These are phyloP conservation scores for Saccharomyces hybrid DNA, from an alignment of 1,139 yeast species.

Conservation along the genomic window DNA sequence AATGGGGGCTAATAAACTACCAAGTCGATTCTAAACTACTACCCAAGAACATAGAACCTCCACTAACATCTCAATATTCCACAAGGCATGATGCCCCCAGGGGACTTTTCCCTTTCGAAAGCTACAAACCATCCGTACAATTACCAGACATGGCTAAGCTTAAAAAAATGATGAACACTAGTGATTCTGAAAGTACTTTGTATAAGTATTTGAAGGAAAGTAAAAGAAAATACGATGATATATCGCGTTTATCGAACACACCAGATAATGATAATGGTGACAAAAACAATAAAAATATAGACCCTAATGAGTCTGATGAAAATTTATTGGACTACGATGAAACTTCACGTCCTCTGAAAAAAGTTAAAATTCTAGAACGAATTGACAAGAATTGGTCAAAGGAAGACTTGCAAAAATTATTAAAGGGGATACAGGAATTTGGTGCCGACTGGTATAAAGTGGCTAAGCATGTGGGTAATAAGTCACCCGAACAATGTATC, in stretches of 20 bases:
- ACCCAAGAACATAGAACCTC: slow-evolving; percentile 64
- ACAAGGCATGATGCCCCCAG: slow-evolving; percentile 84
- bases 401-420: slow-evolving; percentile 49
- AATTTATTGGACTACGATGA: slow-evolving; percentile 6
- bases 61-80: slow-evolving; percentile 60
- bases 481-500: slow-evolving; percentile 75
- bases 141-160: slow-evolving; percentile 49
- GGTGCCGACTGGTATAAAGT: slow-evolving; percentile 71
- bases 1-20: slow-evolving; percentile 95
- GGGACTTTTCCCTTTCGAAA: slow-evolving; percentile 89
- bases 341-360: slow-evolving; percentile 30
- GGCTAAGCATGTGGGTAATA: slow-evolving; percentile 54
- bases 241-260: neutral
- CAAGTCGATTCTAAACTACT: slow-evolving; percentile 65
- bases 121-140: slow-evolving; percentile 50
- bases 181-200: slow-evolving; percentile 19
- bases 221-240: slow-evolving; percentile 9
- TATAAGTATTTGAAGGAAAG: slow-evolving; percentile 17
- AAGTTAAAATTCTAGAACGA: slow-evolving; percentile 35
- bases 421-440: slow-evolving; percentile 53
- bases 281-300: neutral
- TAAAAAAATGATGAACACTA: slow-evolving; percentile 41
- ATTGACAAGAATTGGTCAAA: slow-evolving; percentile 54
- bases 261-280: neutral
- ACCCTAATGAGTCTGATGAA: slow-evolving; percentile 5